A percentile compares a stretch with the other conserved stretches of the same genome.
Evolutionary conservation across 208 protist species (phyloP).

Genomic region (Trichomonas gallinae): DNA sequence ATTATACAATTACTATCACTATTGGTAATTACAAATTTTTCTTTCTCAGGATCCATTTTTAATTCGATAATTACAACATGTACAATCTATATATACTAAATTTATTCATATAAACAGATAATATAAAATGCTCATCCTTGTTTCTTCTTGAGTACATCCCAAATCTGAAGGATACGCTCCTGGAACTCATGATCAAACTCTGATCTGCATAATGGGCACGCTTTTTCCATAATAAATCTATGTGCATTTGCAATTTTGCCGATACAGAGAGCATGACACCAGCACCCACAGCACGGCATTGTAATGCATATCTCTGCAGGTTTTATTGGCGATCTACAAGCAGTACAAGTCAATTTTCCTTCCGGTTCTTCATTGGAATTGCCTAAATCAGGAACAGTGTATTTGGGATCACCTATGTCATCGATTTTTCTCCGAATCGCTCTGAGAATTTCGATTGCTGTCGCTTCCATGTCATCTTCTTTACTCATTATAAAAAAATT

Average conservation of each 20-base stretch:
- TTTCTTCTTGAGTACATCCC: background rate
- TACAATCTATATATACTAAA: too few species aligned
- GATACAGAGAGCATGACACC: background rate
- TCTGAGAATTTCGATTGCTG: background rate
- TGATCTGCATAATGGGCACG: background rate
- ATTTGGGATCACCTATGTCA: background rate
- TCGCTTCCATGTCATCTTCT: background rate
- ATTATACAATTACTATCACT: too few species aligned
- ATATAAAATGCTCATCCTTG: background rate
- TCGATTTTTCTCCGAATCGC: background rate
- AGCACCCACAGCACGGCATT: background rate
- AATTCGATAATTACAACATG: too few species aligned
- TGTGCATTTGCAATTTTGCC: background rate
- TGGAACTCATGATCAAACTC: background rate
- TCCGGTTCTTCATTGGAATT: background rate
- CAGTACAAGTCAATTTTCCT: background rate
- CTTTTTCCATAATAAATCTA: background rate
- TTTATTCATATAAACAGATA: too few species aligned
- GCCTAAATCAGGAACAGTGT: background rate
- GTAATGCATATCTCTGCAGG: background rate
- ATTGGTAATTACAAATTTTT: too few species aligned
- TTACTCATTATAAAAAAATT: too few species aligned
- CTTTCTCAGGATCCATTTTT: too few species aligned
- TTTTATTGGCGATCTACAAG: background rate
- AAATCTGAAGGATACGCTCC: background rate